Conservation (phyloP, 1,139 yeast species). For the Meyerozyma carpophila region DNA sequence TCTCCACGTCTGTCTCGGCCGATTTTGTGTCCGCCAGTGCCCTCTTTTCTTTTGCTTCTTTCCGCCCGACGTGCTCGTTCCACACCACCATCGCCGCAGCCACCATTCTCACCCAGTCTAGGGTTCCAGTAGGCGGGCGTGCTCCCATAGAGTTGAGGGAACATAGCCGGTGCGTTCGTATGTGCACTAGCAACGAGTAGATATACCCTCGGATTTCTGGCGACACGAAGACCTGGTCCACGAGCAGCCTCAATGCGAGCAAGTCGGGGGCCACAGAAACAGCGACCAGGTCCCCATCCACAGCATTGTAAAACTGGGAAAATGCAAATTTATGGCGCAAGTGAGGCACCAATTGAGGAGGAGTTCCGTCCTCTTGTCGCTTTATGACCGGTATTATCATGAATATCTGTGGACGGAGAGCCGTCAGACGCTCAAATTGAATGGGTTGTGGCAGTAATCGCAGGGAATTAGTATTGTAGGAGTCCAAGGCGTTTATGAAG, state of each 20-base stretch:
- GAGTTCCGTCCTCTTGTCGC: conserved; percentile 5
- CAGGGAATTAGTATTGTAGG: conserved; percentile 22
- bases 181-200: conserved; percentile 33
- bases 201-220: conserved; percentile 36
- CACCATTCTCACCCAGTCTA: conserved; percentile 23
- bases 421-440: conserved; percentile 8
- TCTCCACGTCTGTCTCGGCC: background rate
- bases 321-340: conserved; percentile 40
- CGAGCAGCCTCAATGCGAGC: background rate
- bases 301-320: conserved; percentile 9
- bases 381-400: conserved; percentile 23
- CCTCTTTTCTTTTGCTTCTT: background rate
- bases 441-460: conserved; percentile 6
- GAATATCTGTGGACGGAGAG: conserved; percentile 19
- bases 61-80: conserved; percentile 5
- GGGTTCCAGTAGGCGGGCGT: conserved; percentile 28
- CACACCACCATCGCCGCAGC: conserved; percentile 27
- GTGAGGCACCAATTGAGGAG: conserved; percentile 19
- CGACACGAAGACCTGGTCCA: conserved; percentile 21
- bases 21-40: background rate
- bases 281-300: background rate
- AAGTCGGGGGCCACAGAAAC: background rate
- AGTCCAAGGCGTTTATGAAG: conserved; percentile 27
- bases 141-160: conserved; percentile 35
- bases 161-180: conserved; percentile 36